phyloP scores from a whole-genome alignment of 306 rosid species.

The Inga oerstediana region DNA sequence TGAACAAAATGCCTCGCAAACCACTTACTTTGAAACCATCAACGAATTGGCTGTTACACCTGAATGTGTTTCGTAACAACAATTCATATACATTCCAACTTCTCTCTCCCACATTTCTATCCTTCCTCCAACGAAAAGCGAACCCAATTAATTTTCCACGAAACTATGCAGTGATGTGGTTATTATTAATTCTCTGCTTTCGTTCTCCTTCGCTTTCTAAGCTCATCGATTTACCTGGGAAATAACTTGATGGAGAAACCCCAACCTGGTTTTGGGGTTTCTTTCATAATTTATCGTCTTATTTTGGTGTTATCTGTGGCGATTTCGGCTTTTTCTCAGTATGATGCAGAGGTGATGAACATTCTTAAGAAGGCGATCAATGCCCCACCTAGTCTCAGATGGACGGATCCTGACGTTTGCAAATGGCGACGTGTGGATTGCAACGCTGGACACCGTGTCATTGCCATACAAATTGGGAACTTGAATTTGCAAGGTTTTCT shows the following conservation, averaged over 20 bases:
- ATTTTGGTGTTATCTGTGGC: conserved; percentile 10
- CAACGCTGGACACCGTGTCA: conserved; percentile 33
- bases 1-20: neutral
- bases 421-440: conserved; percentile 54
- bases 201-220: neutral
- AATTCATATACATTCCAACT: neutral
- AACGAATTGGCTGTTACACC: neutral
- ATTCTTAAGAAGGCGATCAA: conserved; percentile 44
- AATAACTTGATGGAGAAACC: conserved; percentile 44
- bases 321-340: conserved; percentile 23
- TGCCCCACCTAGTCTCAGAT: conserved; percentile 36
- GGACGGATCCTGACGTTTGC: conserved; percentile 58
- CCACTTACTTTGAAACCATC: neutral
- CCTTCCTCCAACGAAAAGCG: neutral
- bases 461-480: conserved; percentile 53
- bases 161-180: neutral
- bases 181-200: neutral
- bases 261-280: conserved; percentile 36
- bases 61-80: neutral
- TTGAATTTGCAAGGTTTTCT: conserved; percentile 66
- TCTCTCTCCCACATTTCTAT: neutral
- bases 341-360: conserved; percentile 55
- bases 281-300: neutral
- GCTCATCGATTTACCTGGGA: neutral
- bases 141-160: neutral